Percentiles rank a stretch among this genome's conserved stretches.
phyloP scores from a whole-genome alignment of 202 grass and related monocot genomes.

The Cymbopogon flexuosus region DNA sequence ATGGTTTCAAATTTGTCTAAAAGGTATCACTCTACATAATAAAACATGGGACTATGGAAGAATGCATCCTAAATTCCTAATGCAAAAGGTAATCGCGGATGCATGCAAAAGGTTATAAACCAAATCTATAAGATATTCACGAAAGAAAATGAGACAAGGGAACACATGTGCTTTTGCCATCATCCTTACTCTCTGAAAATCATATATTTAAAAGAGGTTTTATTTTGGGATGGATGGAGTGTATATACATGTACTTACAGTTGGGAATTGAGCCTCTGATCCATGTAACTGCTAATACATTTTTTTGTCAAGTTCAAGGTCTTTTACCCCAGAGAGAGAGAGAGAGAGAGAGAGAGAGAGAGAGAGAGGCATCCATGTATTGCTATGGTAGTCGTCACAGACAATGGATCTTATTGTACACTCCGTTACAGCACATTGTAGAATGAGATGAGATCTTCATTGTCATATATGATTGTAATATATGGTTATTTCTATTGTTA shows the following conservation, averaged over 20 bases:
- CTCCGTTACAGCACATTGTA: not conserved
- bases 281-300: not conserved
- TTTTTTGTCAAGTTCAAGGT: not conserved
- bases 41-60: too few relatives aligned
- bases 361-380: too few relatives aligned
- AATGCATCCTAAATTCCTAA: not conserved
- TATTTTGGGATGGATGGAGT: not conserved
- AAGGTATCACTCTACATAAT: not conserved
- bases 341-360: too few relatives aligned
- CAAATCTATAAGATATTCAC: not conserved
- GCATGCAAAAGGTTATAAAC: not conserved
- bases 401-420: not conserved
- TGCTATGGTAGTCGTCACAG: not conserved
- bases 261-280: not conserved
- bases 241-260: not conserved
- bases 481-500: too few relatives aligned
- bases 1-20: not conserved
- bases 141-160: not conserved
- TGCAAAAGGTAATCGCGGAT: too few relatives aligned
- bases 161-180: not conserved
- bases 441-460: not conserved
- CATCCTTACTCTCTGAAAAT: too few relatives aligned
- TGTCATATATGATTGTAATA: not conserved
- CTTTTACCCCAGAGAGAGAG: not conserved
- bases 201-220: too few relatives aligned